Conservation (phyloP, 352 stramenopile genomes). For the Saprolegnia parasitica region DNA sequence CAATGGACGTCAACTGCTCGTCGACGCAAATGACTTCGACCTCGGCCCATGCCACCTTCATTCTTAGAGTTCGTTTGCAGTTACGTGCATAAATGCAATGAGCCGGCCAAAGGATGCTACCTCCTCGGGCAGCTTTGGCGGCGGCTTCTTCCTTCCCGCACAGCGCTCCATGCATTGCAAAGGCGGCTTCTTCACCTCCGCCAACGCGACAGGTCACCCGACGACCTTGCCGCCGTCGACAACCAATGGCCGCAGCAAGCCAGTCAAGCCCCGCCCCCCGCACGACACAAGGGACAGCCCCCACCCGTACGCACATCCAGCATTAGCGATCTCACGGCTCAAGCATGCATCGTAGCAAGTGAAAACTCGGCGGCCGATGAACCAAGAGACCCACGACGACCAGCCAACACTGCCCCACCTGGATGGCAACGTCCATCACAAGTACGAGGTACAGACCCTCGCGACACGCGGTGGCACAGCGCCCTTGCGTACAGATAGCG, state of each 20-base stretch:
- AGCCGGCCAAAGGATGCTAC: background rate
- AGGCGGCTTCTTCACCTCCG: constrained; percentile 48
- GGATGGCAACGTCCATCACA: constrained; percentile 39
- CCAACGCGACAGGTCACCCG: constrained; percentile 8
- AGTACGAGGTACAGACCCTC: constrained; percentile 39
- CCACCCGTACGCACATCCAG: background rate
- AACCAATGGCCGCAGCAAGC: constrained; percentile 2
- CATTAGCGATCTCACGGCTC: too few species aligned
- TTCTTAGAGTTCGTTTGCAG: constrained; percentile 7
- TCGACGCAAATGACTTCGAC: constrained; percentile 52
- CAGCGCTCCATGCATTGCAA: constrained; percentile 52
- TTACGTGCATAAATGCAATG: background rate
- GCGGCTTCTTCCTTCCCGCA: constrained; percentile 53
- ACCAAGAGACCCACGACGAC: constrained; percentile 12
- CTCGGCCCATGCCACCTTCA: background rate
- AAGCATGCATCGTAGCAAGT: too few species aligned
- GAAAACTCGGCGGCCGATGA: background rate
- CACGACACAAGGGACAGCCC: background rate
- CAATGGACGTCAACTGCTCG: constrained; percentile 42
- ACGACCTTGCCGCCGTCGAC: background rate
- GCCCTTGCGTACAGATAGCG: constrained; percentile 33
- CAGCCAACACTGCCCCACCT: constrained; percentile 1
- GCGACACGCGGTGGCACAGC: background rate
- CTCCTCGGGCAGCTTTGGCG: constrained; percentile 37
- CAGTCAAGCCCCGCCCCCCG: background rate